Evolutionary conservation across 768 basidiomycete genomes (phyloP).

Genomic region (Russula abietina): DNA sequence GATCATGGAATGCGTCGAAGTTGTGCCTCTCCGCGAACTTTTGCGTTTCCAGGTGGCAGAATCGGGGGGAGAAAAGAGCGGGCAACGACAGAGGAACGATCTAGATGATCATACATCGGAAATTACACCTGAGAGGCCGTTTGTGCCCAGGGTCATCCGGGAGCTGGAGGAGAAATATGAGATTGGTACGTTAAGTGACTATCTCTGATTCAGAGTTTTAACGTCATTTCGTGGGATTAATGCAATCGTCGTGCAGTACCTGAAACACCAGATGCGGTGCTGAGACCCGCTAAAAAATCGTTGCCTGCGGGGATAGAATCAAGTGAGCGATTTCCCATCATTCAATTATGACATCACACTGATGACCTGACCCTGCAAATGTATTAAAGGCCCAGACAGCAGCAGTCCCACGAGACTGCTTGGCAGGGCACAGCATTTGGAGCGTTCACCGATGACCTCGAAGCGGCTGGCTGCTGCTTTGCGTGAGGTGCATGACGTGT

Average conservation of each 20-base stretch:
- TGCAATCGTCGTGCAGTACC: conserved; percentile 2
- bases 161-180: conserved; percentile 10
- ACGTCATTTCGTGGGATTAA: no score
- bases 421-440: background rate
- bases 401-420: background rate
- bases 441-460: background rate
- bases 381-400: background rate
- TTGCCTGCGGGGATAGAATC: background rate
- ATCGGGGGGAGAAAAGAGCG: background rate
- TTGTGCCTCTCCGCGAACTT: conserved; percentile 4
- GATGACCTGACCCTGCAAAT: background rate
- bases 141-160: conserved; percentile 2
- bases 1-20: conserved; percentile 20
- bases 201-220: background rate
- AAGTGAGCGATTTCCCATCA: background rate
- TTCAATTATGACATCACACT: background rate
- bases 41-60: background rate
- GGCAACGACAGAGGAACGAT: background rate
- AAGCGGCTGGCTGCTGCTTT: background rate
- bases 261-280: conserved; percentile 14
- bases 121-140: conserved; percentile 8
- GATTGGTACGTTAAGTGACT: conserved; percentile 11
- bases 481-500: conserved; percentile 6
- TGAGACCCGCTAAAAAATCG: background rate
- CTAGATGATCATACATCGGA: background rate